Evolutionary conservation across 306 rosid species (phyloP).

Genomic region (Hippophae rhamnoides): DNA sequence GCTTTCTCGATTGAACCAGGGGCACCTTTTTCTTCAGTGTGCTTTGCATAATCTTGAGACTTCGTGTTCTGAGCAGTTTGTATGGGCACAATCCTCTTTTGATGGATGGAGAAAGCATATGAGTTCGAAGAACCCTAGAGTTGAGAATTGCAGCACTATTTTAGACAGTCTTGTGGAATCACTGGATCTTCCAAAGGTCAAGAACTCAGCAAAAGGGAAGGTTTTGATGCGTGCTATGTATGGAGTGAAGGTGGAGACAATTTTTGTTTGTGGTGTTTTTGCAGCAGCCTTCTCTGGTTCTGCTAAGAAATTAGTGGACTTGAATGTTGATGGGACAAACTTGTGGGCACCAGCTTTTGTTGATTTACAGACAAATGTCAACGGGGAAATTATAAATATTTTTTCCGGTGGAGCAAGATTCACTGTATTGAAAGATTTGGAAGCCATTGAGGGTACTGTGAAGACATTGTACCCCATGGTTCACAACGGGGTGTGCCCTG

Average conservation of each 20-base stretch:
- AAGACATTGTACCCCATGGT: constrained; percentile 47
- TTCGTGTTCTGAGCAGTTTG: constrained; percentile 36
- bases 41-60: constrained; percentile 51
- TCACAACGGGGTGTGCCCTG: constrained; percentile 29
- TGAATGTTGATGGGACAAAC: constrained; percentile 34
- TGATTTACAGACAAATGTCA: constrained; percentile 46
- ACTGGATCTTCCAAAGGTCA: constrained; percentile 69
- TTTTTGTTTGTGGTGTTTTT: constrained; percentile 58
- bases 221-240: constrained; percentile 74
- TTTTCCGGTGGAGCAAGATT: constrained; percentile 29
- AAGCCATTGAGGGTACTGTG: constrained; percentile 44
- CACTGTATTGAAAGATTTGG: constrained; percentile 45
- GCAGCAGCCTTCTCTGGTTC: constrained; percentile 57
- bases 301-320: constrained; percentile 32
- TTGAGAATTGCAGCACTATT: constrained; percentile 41
- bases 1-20: constrained; percentile 66
- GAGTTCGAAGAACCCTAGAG: constrained; percentile 38
- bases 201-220: constrained; percentile 76
- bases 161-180: constrained; percentile 48
- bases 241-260: constrained; percentile 65
- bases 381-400: constrained; percentile 43
- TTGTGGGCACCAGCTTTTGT: constrained; percentile 62
- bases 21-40: constrained; percentile 49
- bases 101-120: constrained; percentile 60
- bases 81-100: constrained; percentile 43